These are phyloP conservation scores for Claviceps spartinae DNA, from an alignment of 2,329 filamentous ascomycete species.

Conservation along the genomic window DNA sequence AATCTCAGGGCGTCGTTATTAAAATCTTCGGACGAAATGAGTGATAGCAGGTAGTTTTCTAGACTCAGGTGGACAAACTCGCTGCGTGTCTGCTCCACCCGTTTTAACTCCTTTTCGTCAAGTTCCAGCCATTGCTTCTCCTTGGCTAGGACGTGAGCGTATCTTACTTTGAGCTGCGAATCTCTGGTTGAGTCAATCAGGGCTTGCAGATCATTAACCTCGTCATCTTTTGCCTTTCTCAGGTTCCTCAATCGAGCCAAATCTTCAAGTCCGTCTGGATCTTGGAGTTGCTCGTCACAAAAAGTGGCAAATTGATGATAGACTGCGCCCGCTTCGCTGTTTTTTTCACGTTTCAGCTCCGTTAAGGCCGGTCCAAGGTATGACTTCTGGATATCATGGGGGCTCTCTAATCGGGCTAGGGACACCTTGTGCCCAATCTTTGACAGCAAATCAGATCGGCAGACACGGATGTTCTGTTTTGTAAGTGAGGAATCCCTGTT, in stretches of 20 bases:
- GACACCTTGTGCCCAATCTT: constrained; percentile 83
- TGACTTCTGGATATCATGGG: constrained; percentile 74
- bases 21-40: constrained; percentile 75
- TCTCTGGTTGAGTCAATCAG: constrained; percentile 38
- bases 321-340: constrained; percentile 67
- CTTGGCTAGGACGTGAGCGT: constrained; percentile 50
- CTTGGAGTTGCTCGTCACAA: constrained; percentile 87
- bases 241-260: constrained; percentile 67
- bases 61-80: constrained; percentile 79
- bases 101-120: constrained; percentile 73
- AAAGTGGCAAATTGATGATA: constrained; percentile 93
- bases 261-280: constrained; percentile 72
- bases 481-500: constrained; percentile 45
- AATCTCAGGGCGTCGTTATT: constrained; percentile 86
- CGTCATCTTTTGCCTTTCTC: constrained; percentile 65
- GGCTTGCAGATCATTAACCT: constrained; percentile 60
- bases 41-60: constrained; percentile 80
- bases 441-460: constrained; percentile 66
- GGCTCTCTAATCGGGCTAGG: constrained; percentile 78
- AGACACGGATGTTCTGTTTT: constrained; percentile 58
- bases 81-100: constrained; percentile 61
- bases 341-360: constrained; percentile 55
- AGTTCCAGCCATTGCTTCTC: constrained; percentile 84
- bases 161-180: constrained; percentile 38
- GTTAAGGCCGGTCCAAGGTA: constrained; percentile 77